These are phyloP conservation scores for Blastocystis sp. DNA, from an alignment of 352 stramenopile species.

Conservation along the genomic window DNA sequence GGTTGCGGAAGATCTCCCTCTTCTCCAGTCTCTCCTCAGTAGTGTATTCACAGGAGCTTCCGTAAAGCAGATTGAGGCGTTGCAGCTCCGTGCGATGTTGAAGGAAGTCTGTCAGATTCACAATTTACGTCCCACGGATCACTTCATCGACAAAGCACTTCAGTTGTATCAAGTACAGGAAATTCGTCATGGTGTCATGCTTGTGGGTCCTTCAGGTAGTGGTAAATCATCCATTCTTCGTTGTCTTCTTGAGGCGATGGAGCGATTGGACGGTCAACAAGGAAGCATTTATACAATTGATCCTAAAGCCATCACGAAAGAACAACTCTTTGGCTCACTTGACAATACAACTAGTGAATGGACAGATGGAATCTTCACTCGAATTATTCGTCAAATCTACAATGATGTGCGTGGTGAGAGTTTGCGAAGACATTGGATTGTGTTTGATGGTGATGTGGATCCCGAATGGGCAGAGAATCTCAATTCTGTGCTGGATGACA, in stretches of 20 bases:
- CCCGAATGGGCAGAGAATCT: conserved; percentile 99
- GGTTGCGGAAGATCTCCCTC: conserved; percentile 89
- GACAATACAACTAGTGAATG: conserved; percentile 99
- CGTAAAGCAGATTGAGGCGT: conserved; percentile 81
- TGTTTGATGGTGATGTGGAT: conserved; percentile 99
- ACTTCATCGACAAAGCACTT: conserved; percentile 96
- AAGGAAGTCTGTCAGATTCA: conserved; percentile 84
- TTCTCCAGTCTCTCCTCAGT: conserved; percentile 92
- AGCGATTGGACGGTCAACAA: conserved; percentile 89
- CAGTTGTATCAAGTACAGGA: conserved; percentile 96
- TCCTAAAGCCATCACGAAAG: conserved; percentile 95
- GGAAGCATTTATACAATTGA: conserved; percentile 96
- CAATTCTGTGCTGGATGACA: conserved; percentile 99
- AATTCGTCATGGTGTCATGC: conserved; percentile 96
- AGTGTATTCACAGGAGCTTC: conserved; percentile 91
- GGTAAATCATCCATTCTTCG: conserved; percentile 87
- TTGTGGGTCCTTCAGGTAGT: conserved; percentile 91
- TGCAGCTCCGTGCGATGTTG: conserved; percentile 82
- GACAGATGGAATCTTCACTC: conserved; percentile 98
- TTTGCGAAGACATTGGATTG: conserved; percentile 93
- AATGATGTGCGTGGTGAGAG: conserved; percentile 95
- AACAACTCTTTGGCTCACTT: conserved; percentile 95
- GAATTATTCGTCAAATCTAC: conserved; percentile 89
- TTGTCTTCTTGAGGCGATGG: conserved; percentile 88
- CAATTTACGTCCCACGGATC: conserved; percentile 82